These are phyloP conservation scores for Odonthalia washingtoniensis DNA, from an alignment of 31 red algal species.

Conservation along the genomic window DNA sequence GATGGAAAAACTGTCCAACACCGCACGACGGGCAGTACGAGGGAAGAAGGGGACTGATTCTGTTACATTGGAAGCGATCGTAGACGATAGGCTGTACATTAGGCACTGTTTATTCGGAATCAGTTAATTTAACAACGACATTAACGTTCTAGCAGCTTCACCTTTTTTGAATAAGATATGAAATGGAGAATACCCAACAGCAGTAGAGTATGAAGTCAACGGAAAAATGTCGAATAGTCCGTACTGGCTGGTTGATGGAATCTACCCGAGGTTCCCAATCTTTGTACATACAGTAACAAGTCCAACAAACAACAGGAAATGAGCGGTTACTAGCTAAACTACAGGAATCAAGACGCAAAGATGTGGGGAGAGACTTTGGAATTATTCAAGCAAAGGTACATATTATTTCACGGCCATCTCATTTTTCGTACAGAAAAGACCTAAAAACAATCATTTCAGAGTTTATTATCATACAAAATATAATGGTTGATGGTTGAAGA, in stretches of 20 bases:
- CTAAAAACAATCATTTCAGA: too few species aligned
- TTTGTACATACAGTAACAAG: slow-evolving; percentile 30
- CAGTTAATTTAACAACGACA: slow-evolving; percentile 29
- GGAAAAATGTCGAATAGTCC: neutral
- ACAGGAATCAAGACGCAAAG: slow-evolving; percentile 21
- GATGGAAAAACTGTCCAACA: slow-evolving; percentile 32
- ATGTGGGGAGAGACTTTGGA: slow-evolving; percentile 39
- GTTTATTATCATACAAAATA: too few species aligned
- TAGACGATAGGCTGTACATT: slow-evolving; percentile 48
- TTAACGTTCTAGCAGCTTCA: slow-evolving; percentile 45
- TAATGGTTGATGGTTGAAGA: too few species aligned
- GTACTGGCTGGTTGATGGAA: slow-evolving; percentile 48
- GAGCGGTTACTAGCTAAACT: neutral
- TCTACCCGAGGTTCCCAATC: slow-evolving; percentile 6
- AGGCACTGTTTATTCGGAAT: slow-evolving; percentile 53
- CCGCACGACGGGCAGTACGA: slow-evolving; percentile 4
- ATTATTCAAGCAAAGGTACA: slow-evolving; percentile 18
- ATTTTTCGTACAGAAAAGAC: too few species aligned
- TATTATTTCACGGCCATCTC: too few species aligned
- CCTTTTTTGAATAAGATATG: slow-evolving; percentile 22
- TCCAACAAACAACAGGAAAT: slow-evolving; percentile 16
- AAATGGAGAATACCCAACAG: slow-evolving; percentile 22
- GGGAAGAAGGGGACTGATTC: slow-evolving; percentile 28
- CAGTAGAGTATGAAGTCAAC: neutral
- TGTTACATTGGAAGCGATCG: slow-evolving; percentile 34